A percentile compares a stretch with the other conserved stretches of the same genome.
Evolutionary conservation across 2,329 filamentous ascomycete genomes (phyloP).

Genomic region (Penicillium crustosum): DNA sequence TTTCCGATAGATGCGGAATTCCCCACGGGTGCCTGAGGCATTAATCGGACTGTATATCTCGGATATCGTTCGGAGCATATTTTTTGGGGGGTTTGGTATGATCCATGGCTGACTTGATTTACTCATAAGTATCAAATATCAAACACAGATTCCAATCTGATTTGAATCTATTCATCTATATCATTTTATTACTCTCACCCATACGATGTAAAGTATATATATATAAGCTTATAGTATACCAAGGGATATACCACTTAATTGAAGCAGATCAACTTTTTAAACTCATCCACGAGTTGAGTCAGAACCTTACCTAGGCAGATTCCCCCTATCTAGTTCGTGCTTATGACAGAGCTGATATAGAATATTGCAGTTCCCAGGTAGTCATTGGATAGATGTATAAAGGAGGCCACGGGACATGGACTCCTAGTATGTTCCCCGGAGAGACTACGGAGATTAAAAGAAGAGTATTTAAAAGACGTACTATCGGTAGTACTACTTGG

Average conservation of each 20-base stretch:
- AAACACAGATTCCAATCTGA: background rate
- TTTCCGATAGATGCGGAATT: constrained; percentile 28
- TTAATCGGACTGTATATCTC: background rate
- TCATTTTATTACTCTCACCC: background rate
- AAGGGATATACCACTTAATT: background rate
- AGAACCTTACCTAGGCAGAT: background rate
- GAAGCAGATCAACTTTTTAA: background rate
- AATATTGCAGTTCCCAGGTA: background rate
- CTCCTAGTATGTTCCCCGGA: too few relatives aligned
- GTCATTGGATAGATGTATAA: background rate
- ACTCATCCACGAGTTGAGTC: background rate
- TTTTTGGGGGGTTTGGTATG: background rate
- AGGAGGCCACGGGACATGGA: background rate
- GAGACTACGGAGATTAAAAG: background rate
- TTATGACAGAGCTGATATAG: background rate
- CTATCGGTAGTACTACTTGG: background rate
- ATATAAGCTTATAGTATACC: background rate
- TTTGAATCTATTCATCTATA: background rate
- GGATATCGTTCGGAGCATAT: background rate
- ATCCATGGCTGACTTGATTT: too few relatives aligned
- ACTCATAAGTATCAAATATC: too few relatives aligned
- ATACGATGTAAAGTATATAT: background rate
- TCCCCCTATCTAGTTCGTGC: too few relatives aligned
- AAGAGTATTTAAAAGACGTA: background rate
- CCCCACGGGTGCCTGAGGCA: constrained; percentile 33